A percentile compares a stretch with the other conserved stretches of the same genome.
Evolutionary conservation across 2,329 filamentous ascomycete species (phyloP).

Genomic region (Colletotrichum liriopes): DNA sequence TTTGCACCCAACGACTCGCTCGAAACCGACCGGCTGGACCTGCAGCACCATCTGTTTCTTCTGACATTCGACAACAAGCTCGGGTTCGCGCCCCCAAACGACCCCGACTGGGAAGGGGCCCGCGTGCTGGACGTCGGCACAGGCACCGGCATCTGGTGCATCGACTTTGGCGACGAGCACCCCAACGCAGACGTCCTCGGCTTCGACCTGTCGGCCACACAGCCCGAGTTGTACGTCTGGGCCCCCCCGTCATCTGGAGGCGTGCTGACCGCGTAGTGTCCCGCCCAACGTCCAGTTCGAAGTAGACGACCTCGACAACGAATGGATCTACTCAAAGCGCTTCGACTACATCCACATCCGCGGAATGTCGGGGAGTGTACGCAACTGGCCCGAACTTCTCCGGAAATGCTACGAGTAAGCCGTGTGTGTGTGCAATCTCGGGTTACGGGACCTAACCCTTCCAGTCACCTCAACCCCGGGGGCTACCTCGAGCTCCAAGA

Average conservation of each 20-base stretch:
- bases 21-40: constrained; percentile 52
- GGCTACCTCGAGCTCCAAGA: constrained; percentile 63
- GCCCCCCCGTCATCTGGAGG: neutral
- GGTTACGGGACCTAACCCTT: neutral
- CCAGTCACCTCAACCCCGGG: constrained; percentile 56
- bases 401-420: constrained; percentile 22
- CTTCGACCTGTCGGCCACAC: constrained; percentile 60
- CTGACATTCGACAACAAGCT: constrained; percentile 53
- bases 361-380: constrained; percentile 51
- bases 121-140: constrained; percentile 48
- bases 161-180: constrained; percentile 52
- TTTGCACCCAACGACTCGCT: constrained; percentile 43
- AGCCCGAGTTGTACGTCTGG: constrained; percentile 51
- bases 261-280: constrained; percentile 46
- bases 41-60: constrained; percentile 55
- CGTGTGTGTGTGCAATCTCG: too few relatives aligned
- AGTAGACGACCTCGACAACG: constrained; percentile 54
- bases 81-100: constrained; percentile 47
- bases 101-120: constrained; percentile 29
- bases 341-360: constrained; percentile 56
- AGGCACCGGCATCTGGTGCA: constrained; percentile 48
- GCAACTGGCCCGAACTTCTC: constrained; percentile 24
- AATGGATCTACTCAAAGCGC: constrained; percentile 51
- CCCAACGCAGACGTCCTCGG: constrained; percentile 54
- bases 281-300: constrained; percentile 63